Conservation (phyloP, 495 filamentous ascomycete genomes). For the Tuber aestivum region DNA sequence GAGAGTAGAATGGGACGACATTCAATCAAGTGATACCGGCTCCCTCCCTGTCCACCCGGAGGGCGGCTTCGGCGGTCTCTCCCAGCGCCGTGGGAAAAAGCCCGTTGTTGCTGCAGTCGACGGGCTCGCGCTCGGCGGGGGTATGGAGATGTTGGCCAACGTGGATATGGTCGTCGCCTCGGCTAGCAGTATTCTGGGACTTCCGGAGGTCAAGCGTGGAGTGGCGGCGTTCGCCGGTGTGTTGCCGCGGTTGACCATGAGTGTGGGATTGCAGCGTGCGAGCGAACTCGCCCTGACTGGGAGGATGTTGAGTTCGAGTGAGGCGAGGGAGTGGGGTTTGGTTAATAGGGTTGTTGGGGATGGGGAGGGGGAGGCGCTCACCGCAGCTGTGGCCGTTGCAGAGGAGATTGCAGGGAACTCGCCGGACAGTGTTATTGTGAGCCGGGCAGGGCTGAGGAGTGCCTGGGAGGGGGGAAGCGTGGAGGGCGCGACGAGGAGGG, state of each 20-base stretch:
- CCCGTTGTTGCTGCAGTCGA: conserved; percentile 71
- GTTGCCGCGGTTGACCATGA: conserved; percentile 65
- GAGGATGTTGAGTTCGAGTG: conserved; percentile 51
- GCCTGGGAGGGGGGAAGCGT: conserved; percentile 57
- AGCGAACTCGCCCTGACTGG: conserved; percentile 67
- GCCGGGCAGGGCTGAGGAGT: conserved; percentile 58
- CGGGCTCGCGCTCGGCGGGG: conserved; percentile 69
- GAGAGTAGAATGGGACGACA: not conserved
- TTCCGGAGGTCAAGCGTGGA: conserved; percentile 66
- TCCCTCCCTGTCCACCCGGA: conserved; percentile 4
- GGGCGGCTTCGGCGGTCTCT: conserved; percentile 43
- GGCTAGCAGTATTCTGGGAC: conserved; percentile 51
- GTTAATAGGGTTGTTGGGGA: conserved; percentile 60
- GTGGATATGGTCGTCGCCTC: conserved; percentile 63
- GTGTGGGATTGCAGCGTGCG: conserved; percentile 61
- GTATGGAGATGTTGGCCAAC: conserved; percentile 66
- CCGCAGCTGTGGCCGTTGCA: conserved; percentile 52
- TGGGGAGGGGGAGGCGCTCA: conserved; percentile 46
- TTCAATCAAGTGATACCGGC: not conserved
- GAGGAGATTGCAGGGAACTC: conserved; percentile 55
- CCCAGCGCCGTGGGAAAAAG: conserved; percentile 48
- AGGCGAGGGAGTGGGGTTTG: conserved; percentile 64
- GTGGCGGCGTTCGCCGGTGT: conserved; percentile 66
- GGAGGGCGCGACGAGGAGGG: conserved; percentile 55
- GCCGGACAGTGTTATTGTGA: conserved; percentile 66